A percentile compares a stretch with the other conserved stretches of the same genome.
Conservation (phyloP, 2,329 filamentous ascomycete species). For the Colletotrichum lini region DNA sequence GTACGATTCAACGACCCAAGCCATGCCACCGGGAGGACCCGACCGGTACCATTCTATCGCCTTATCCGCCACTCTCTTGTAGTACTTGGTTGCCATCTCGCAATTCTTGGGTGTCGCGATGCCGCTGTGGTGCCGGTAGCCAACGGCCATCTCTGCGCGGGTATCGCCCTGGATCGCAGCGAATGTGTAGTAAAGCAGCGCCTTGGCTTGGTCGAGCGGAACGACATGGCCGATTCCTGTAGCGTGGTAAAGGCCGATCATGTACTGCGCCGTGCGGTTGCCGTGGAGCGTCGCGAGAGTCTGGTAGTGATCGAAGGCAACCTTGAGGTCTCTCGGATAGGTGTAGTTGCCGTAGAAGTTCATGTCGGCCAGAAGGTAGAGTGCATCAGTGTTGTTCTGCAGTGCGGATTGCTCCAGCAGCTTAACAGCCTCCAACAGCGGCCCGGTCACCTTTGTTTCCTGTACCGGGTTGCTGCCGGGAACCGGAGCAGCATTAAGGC, state of each 20-base stretch:
- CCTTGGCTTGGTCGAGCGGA: constrained; percentile 88
- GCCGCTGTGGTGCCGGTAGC: constrained; percentile 86
- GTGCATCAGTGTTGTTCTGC: constrained; percentile 81
- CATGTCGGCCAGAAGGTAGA: constrained; percentile 92
- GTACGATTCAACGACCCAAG: constrained; percentile 83
- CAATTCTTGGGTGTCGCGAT: constrained; percentile 90
- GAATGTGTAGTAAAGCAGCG: constrained; percentile 94
- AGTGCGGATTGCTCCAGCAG: constrained; percentile 67
- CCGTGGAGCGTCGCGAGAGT: constrained; percentile 82
- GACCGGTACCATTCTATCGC: constrained; percentile 89
- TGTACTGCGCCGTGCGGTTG: constrained; percentile 94
- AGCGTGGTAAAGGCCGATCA: constrained; percentile 96
- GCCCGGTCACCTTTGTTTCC: constrained; percentile 55
- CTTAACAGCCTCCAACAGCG: constrained; percentile 65
- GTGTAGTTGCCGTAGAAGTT: constrained; percentile 97
- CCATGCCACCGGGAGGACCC: constrained; percentile 89
- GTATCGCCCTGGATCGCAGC: constrained; percentile 88
- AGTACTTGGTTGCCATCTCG: constrained; percentile 87
- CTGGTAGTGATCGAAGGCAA: constrained; percentile 86
- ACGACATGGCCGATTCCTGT: constrained; percentile 90
- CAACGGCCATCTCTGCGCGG: constrained; percentile 93
- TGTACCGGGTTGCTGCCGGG: constrained; percentile 52
- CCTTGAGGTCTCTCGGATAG: constrained; percentile 84
- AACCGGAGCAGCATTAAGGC: constrained; percentile 63
- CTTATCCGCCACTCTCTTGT: constrained; percentile 94